These are phyloP conservation scores for Neonectria hederae DNA, from an alignment of 2,329 filamentous ascomycete species.

Conservation along the genomic window DNA sequence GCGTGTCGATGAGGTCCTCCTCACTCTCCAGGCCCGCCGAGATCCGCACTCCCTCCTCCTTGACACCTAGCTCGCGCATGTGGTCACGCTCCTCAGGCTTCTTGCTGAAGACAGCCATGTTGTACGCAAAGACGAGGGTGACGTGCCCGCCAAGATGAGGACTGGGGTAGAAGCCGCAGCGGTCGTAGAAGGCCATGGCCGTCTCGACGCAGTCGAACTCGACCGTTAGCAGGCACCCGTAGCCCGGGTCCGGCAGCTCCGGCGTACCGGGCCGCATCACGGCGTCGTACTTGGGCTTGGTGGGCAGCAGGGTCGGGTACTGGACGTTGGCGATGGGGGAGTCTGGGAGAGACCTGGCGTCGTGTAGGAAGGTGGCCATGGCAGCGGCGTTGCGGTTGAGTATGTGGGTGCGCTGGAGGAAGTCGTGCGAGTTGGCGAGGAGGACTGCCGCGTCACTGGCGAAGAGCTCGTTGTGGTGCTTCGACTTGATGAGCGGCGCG, in stretches of 20 bases:
- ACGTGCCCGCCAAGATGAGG: slow-evolving; percentile 64
- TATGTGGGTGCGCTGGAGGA: slow-evolving; percentile 49
- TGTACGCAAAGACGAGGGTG: slow-evolving; percentile 60
- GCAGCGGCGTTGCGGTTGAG: slow-evolving; percentile 57
- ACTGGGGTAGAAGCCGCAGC: slow-evolving; percentile 58
- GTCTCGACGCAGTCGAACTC: slow-evolving; percentile 56
- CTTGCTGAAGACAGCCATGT: slow-evolving; percentile 54
- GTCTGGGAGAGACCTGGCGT: slow-evolving; percentile 38
- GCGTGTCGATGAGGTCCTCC: slow-evolving; percentile 53
- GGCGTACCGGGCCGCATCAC: slow-evolving; percentile 50
- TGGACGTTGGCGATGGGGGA: slow-evolving; percentile 53
- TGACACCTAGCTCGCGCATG: slow-evolving; percentile 51
- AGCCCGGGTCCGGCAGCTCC: slow-evolving; percentile 60
- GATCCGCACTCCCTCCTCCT: slow-evolving; percentile 55
- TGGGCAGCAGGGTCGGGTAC: slow-evolving; percentile 54
- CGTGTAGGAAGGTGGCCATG: slow-evolving; percentile 52
- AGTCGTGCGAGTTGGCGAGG: slow-evolving; percentile 56
- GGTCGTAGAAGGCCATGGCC: slow-evolving; percentile 60
- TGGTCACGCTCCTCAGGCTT: slow-evolving; percentile 49
- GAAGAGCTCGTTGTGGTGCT: slow-evolving; percentile 57
- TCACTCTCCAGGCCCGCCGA: slow-evolving; percentile 58
- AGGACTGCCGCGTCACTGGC: slow-evolving; percentile 57
- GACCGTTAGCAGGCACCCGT: slow-evolving; percentile 64
- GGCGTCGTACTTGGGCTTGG: slow-evolving; percentile 46
- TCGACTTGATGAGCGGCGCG: slow-evolving; percentile 38